Conservation (phyloP, 371 early-diverging fungal species). For the Mortierella sp. region DNA sequence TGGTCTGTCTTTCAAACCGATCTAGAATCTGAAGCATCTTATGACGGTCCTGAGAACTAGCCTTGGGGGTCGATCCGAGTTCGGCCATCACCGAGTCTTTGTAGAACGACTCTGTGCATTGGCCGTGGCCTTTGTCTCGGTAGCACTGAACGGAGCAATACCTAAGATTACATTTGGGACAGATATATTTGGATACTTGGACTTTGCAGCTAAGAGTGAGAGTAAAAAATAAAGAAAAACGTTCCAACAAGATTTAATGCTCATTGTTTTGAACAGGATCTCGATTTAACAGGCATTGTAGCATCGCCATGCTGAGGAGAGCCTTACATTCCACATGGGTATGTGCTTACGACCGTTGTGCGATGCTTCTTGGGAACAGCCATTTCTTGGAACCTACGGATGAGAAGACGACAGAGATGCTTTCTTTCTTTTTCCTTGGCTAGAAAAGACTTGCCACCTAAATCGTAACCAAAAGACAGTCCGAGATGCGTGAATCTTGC, state of each 20-base stretch:
- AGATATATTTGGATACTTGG: constrained; percentile 69
- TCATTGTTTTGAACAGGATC: no score
- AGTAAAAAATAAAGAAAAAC: background rate
- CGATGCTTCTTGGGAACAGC: constrained; percentile 37
- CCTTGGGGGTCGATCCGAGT: constrained; percentile 57
- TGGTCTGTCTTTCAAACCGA: constrained; percentile 61
- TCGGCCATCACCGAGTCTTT: constrained; percentile 68
- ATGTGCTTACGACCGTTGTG: constrained; percentile 18
- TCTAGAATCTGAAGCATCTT: constrained; percentile 66
- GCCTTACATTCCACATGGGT: constrained; percentile 48
- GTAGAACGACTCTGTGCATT: constrained; percentile 77
- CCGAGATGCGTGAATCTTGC: no score
- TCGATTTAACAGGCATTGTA: no score
- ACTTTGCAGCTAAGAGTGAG: constrained; percentile 61
- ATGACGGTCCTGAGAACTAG: constrained; percentile 55
- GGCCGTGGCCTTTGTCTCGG: constrained; percentile 61
- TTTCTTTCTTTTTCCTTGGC: no score
- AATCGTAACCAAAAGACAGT: no score
- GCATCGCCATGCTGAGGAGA: background rate
- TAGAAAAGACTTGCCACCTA: no score
- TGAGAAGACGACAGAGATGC: no score
- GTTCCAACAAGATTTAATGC: no score
- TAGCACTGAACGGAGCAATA: constrained; percentile 78
- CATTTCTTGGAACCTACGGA: no score
- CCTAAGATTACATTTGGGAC: constrained; percentile 75